Conservation (phyloP, 371 early-diverging fungal genomes). For the Mortierella polycephala region DNA sequence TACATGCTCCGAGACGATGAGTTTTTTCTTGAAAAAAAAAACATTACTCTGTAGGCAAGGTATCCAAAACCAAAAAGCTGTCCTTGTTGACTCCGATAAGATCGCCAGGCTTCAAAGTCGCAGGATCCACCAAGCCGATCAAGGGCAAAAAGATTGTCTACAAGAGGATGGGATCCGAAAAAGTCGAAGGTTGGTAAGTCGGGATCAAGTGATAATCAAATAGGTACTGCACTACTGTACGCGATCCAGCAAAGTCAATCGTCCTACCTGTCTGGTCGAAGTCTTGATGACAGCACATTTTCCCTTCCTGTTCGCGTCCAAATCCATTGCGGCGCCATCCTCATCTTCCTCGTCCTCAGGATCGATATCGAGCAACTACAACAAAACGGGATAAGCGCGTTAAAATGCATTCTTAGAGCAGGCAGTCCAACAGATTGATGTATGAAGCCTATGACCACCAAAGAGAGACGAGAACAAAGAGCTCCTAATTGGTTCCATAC, state of each 20-base stretch:
- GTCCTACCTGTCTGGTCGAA: conserved; percentile 89
- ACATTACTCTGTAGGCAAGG: conserved; percentile 95
- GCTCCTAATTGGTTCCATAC: conserved; percentile 53
- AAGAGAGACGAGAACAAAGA: background rate
- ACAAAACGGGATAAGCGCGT: background rate
- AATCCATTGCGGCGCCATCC: conserved; percentile 95
- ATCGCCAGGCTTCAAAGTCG: conserved; percentile 97
- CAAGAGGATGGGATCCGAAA: background rate
- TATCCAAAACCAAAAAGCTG: conserved; percentile 98
- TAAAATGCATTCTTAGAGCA: background rate
- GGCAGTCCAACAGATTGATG: background rate
- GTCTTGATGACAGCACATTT: conserved; percentile 99
- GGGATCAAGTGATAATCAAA: background rate
- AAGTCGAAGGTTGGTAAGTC: background rate
- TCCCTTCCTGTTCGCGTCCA: conserved; percentile 93
- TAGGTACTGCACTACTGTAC: background rate
- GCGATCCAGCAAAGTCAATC: background rate
- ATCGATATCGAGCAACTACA: conserved; percentile 91
- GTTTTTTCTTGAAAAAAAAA: background rate
- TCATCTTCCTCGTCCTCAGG: conserved; percentile 87
- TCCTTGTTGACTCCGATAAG: conserved; percentile 99
- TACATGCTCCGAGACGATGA: no score
- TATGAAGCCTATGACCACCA: background rate
- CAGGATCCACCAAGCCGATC: conserved; percentile 97
- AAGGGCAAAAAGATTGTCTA: conserved; percentile 97